Evolutionary conservation across 164 flowering plant genomes (phyloP).

Genomic region (Annona squamosa): DNA sequence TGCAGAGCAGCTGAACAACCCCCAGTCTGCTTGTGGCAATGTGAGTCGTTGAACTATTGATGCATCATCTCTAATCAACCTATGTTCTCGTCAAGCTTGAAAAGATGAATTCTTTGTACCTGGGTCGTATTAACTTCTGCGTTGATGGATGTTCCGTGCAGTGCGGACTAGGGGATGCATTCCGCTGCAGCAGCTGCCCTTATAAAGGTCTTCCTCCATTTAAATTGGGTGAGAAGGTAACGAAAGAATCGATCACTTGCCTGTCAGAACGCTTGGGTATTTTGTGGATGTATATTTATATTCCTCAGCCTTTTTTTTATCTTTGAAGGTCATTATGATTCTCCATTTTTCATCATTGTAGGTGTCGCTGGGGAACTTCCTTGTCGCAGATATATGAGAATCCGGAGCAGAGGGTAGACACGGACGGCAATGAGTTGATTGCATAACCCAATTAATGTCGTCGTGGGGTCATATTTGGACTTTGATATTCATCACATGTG

Average conservation of each 20-base stretch:
- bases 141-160: constrained; percentile 20
- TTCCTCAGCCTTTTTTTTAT: not conserved
- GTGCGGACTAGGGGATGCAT: constrained; percentile 99
- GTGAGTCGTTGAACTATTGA: constrained; percentile 35
- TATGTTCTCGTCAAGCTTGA: not conserved
- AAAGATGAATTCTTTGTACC: not conserved
- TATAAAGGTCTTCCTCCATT: constrained; percentile 92
- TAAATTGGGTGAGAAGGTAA: constrained; percentile 90
- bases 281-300: not conserved
- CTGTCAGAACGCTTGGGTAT: not conserved
- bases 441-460: too few species aligned
- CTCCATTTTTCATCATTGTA: constrained; percentile 8
- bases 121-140: not conserved
- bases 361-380: constrained; percentile 24
- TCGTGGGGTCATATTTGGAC: too few species aligned
- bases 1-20: constrained; percentile 62
- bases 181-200: constrained; percentile 88
- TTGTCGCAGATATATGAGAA: constrained; percentile 21
- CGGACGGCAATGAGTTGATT: not conserved
- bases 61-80: not conserved
- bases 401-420: not conserved
- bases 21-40: constrained; percentile 94
- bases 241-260: not conserved
- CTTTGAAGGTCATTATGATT: not conserved
- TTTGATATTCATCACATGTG: too few species aligned